These are phyloP conservation scores for Silene coronaria DNA, from an alignment of 179 eudicot genomes.

Conservation along the genomic window DNA sequence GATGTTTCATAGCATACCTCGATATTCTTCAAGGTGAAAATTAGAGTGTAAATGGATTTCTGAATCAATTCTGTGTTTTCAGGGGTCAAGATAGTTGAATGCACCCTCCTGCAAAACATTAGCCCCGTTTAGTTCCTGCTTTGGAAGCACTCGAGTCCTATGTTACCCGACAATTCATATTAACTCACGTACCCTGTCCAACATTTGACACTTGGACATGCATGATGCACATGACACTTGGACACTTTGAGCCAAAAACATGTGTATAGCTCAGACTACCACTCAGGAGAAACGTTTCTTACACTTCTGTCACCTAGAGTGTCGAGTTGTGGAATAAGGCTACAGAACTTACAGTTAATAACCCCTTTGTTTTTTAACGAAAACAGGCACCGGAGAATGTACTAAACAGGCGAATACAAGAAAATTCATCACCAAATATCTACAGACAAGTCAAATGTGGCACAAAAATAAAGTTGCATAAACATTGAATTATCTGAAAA, in stretches of 20 bases:
- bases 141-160: not conserved
- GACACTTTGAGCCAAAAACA: no score
- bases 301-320: not conserved
- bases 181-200: no score
- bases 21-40: constrained; percentile 78
- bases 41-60: constrained; percentile 72
- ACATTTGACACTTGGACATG: no score
- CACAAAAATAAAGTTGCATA: not conserved
- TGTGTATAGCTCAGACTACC: no score
- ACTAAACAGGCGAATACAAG: not conserved
- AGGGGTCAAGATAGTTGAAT: constrained; percentile 72
- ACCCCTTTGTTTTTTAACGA: no score
- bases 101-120: constrained; percentile 57
- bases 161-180: not conserved
- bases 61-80: constrained; percentile 81
- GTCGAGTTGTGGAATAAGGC: not conserved
- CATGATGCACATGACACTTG: no score
- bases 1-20: constrained; percentile 41
- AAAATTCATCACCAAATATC: not conserved
- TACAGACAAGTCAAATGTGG: no score
- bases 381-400: not conserved
- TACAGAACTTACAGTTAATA: not conserved
- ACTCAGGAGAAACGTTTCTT: no score
- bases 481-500: not conserved
- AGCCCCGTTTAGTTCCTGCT: constrained; percentile 1